Conservation (phyloP, 2,329 filamentous ascomycete species). For the Calonectria henricotiae region DNA sequence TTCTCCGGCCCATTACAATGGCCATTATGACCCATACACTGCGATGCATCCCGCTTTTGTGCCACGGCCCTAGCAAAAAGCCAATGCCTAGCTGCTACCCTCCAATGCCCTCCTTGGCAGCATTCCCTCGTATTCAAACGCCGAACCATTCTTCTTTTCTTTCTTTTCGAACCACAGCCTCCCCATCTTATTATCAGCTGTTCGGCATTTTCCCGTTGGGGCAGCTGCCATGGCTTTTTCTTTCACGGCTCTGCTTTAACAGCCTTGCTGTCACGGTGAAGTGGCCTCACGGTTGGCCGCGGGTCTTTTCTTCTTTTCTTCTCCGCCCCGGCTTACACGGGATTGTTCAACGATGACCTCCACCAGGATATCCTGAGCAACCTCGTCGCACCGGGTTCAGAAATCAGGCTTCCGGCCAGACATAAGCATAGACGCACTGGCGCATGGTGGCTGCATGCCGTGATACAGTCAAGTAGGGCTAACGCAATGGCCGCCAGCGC, state of each 20-base stretch:
- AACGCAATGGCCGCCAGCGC: constrained; percentile 34
- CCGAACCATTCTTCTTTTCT: constrained; percentile 31
- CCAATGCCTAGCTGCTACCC: constrained; percentile 38
- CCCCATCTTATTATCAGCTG: constrained; percentile 6
- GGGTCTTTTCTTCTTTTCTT: neutral
- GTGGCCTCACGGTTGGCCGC: constrained; percentile 2
- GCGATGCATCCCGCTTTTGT: constrained; percentile 13
- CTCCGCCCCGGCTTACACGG: constrained; percentile 13
- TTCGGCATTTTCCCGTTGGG: constrained; percentile 30
- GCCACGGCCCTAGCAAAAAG: constrained; percentile 24
- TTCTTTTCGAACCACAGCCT: constrained; percentile 11
- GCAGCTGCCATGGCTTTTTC: neutral
- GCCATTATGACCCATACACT: constrained; percentile 13
- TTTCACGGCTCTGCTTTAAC: too few relatives aligned
- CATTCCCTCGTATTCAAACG: constrained; percentile 52
- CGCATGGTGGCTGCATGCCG: constrained; percentile 45
- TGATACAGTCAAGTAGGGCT: constrained; percentile 36
- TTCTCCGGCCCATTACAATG: constrained; percentile 6
- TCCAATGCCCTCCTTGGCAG: constrained; percentile 30
- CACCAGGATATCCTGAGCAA: constrained; percentile 25
- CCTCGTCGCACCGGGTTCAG: constrained; percentile 17
- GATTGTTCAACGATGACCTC: constrained; percentile 5
- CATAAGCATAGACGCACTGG: constrained; percentile 34
- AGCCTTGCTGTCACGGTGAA: neutral
- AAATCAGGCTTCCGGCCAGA: constrained; percentile 48